Evolutionary conservation across 140 eudicot species (phyloP).

Genomic region (Artemisia princeps): DNA sequence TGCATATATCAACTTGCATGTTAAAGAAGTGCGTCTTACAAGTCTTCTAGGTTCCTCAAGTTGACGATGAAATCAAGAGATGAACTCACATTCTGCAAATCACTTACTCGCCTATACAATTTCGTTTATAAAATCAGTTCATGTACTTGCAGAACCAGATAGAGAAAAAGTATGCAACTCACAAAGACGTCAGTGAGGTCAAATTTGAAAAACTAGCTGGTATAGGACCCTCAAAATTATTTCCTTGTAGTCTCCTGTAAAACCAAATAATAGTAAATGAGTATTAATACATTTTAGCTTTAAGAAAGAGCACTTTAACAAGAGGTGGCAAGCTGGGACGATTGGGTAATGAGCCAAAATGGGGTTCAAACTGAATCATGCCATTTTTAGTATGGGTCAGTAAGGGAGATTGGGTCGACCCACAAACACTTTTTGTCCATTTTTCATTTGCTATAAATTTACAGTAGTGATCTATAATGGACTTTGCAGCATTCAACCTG

Average conservation of each 20-base stretch:
- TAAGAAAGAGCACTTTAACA: neutral
- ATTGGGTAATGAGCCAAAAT: neutral
- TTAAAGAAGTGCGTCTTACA: constrained; percentile 33
- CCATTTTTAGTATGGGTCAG: neutral
- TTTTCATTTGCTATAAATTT: too few relatives aligned
- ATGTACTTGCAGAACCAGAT: neutral
- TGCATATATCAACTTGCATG: neutral
- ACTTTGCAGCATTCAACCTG: neutral
- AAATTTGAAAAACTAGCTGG: constrained; percentile 62
- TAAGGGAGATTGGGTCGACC: neutral
- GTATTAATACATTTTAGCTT: constrained; percentile 7
- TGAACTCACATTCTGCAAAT: constrained; percentile 63
- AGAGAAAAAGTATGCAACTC: constrained; percentile 26
- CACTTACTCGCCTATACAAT: constrained; percentile 61
- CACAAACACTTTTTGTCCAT: constrained; percentile 6
- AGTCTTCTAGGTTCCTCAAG: constrained; percentile 36
- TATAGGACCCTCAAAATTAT: constrained; percentile 64
- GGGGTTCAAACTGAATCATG: neutral
- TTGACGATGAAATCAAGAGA: constrained; percentile 49
- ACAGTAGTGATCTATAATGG: neutral
- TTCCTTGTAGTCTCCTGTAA: constrained; percentile 71
- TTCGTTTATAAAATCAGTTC: constrained; percentile 7
- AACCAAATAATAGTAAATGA: constrained; percentile 15
- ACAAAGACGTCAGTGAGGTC: constrained; percentile 49
- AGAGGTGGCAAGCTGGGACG: constrained; percentile 3